Base-by-base conservation (phyloP, 2,329 filamentous ascomycete species). In the Tolypocladium sp. region DNA sequence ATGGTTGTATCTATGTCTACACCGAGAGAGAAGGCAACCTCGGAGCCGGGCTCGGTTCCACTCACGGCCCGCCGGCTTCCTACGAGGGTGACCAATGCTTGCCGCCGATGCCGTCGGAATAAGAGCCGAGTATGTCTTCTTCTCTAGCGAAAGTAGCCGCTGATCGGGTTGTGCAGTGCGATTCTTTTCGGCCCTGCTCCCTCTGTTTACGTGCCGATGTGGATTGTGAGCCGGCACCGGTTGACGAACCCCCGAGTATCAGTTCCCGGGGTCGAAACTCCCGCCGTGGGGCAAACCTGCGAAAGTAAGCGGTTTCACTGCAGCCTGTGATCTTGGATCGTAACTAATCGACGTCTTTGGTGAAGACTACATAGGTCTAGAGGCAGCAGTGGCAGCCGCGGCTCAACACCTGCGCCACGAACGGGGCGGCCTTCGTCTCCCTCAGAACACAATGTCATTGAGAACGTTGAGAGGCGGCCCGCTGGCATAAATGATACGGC, bases 131-230 rank as follows among this genome's bases (percentile, higher is more conserved):
- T 57, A 49, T 12, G 56, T 54, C 17, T 38, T 13, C 56, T n/a
- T 44, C 38, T 46, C 22, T 5, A 13, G n/a, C n/a, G 1, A 5
- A 44, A 44, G 42, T 2, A 35, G 20, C 25, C 27, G 40, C 44
- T 57, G 30, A 52, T 20, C 25, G 12, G 33, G 15, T 42, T 4
- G 33, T 30, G 27, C 30, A 57, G 56, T 57, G 56, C 46, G 56
- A 57, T 30, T 37, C 56, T 12, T 57, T 20, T 25, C 56, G 56
- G 2, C 56, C 56, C n/a, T 57, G 56, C 46, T 57, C 56, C 2
- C 56, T 57, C 8, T 57, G 56, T 41, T 41, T 57, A 25, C 56
- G 56, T 13, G 56, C 56, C 20, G 56, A 57, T 33, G 56, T 42
- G 46, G 46, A 51, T 2, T 57, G 56, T 38, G 42, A 57, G 49